Percentiles rank a stretch among this genome's conserved stretches.
These are phyloP conservation scores for Trypanosoma conorhini DNA, from an alignment of 208 protist genomes.

Conservation along the genomic window DNA sequence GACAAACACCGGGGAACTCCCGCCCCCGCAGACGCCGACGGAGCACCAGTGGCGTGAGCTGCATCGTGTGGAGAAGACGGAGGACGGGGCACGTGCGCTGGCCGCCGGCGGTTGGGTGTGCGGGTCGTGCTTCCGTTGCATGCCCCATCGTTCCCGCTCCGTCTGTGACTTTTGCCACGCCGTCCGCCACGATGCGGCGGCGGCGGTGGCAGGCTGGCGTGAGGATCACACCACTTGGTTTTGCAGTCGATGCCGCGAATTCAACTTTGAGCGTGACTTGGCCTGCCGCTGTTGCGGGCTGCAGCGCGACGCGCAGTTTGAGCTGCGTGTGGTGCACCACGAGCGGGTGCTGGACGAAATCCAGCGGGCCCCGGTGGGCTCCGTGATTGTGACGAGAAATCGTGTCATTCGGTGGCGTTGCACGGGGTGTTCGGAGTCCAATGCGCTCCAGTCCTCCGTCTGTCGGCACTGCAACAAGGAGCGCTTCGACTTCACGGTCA, in stretches of 20 bases:
- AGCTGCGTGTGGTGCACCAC: slow-evolving; percentile 22
- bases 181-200: slow-evolving; percentile 49
- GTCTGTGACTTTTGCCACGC: slow-evolving; percentile 52
- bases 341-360: slow-evolving; percentile 47
- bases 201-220: slow-evolving; percentile 23
- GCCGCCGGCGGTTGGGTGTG: slow-evolving; percentile 61
- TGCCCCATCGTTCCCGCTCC: slow-evolving; percentile 38
- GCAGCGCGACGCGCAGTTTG: slow-evolving; percentile 7
- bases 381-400: slow-evolving; percentile 60
- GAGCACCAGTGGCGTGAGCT: slow-evolving; percentile 15
- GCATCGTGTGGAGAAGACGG: slow-evolving; percentile 23
- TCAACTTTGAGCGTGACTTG: slow-evolving; percentile 32
- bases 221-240: slow-evolving; percentile 30
- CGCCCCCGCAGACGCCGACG: background rate
- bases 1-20: background rate
- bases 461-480: slow-evolving; percentile 60
- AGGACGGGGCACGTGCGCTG: slow-evolving; percentile 34
- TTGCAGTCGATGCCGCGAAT: slow-evolving; percentile 51
- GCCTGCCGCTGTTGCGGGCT: slow-evolving; percentile 48
- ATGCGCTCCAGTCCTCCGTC: slow-evolving; percentile 48
- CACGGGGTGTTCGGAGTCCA: slow-evolving; percentile 54
- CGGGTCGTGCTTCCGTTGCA: slow-evolving; percentile 38
- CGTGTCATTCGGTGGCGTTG: slow-evolving; percentile 68
- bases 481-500: slow-evolving; percentile 51
- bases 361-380: slow-evolving; percentile 32